Evolutionary conservation across 345 rosid species (phyloP), one percentile per base, ranked within the genome.

Genomic region (Eucalyptus pauciflora): DNA sequence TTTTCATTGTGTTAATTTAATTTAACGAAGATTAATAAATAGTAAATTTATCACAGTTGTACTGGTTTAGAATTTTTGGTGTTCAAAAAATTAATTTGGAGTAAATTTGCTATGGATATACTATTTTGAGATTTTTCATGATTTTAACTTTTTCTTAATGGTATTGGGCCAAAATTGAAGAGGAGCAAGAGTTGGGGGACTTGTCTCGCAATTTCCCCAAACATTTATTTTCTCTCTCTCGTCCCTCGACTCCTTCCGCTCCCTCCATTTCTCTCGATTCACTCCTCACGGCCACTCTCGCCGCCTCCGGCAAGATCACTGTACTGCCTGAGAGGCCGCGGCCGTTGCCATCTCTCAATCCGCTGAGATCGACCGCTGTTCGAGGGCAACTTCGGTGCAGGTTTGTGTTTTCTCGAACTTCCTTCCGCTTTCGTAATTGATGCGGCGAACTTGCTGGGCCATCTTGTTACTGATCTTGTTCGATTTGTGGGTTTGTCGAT

Each of bases 71-170:
- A 18, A 20, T 52, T 52, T 52, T 52, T 52, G 2, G 8, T 52
- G 8, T 52, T 52, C 0, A 0, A 20, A 52, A 52, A 52, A 52
- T 52, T 52, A 18, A 52, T 52, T 20, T 52, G 5, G 3, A 2
- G 0, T 52, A 20, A 52, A 52, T 52, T 52, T 52, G 8, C 8
- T 52, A 20, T 52, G 2, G 0, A 52, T 52, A 52, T 8, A 52
- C 5, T 0, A 52, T 4, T 3, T 52, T 52, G 58, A 52, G 9
- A 52, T 52, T 52, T 52, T 4, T 52, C 4, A 0, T 18, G 10
- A 8, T 52, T 3, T 52, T 52, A 52, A 3, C 1, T 1, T 37
- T 3, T 15, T 33, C 13, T 76, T 76, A 76, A 37, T 14, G 48
- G 27, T 3, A 37, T 37, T 37, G 83, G 83, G 48, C 48, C 48